These are phyloP conservation scores for Leccinum subtestaceum DNA, from an alignment of 768 basidiomycete genomes.

Conservation along the genomic window DNA sequence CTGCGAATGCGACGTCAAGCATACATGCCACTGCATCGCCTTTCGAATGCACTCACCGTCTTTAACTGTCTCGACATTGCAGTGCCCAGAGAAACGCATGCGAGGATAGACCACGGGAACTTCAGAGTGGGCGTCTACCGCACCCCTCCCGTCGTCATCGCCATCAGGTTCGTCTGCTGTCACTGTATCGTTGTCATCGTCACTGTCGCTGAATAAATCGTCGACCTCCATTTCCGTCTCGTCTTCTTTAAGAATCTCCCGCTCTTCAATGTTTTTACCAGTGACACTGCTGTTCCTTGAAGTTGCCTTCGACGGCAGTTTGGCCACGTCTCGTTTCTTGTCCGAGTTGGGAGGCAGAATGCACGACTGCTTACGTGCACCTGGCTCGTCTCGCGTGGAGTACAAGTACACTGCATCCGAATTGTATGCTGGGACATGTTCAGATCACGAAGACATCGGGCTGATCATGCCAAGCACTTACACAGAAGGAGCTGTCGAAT, in stretches of 20 bases:
- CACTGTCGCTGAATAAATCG: slow-evolving; percentile 29
- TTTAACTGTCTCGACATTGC: slow-evolving; percentile 83
- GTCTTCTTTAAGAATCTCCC: slow-evolving; percentile 12
- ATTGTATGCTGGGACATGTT: slow-evolving; percentile 56
- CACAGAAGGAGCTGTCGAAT: slow-evolving; percentile 57
- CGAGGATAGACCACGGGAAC: slow-evolving; percentile 64
- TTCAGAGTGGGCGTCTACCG: slow-evolving; percentile 23
- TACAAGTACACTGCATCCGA: slow-evolving; percentile 71
- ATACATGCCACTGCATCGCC: background rate
- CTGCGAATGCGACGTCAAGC: slow-evolving; percentile 35
- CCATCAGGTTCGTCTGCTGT: slow-evolving; percentile 30
- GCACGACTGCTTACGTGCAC: slow-evolving; percentile 16
- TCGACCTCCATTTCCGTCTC: slow-evolving; percentile 29
- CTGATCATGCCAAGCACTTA: slow-evolving; percentile 33
- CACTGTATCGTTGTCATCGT: slow-evolving; percentile 22
- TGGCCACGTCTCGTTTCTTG: background rate
- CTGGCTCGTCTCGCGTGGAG: slow-evolving; percentile 65
- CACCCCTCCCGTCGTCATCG: slow-evolving; percentile 32
- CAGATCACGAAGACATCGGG: slow-evolving; percentile 1
- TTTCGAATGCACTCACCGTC: slow-evolving; percentile 55
- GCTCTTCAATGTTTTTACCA: slow-evolving; percentile 6
- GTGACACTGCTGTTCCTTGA: background rate
- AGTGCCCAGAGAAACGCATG: slow-evolving; percentile 60
- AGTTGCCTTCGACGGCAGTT: background rate
- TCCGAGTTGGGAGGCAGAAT: slow-evolving; percentile 31